These are phyloP conservation scores for Ogataea degrootiae DNA, from an alignment of 805 yeast species.

Conservation along the genomic window DNA sequence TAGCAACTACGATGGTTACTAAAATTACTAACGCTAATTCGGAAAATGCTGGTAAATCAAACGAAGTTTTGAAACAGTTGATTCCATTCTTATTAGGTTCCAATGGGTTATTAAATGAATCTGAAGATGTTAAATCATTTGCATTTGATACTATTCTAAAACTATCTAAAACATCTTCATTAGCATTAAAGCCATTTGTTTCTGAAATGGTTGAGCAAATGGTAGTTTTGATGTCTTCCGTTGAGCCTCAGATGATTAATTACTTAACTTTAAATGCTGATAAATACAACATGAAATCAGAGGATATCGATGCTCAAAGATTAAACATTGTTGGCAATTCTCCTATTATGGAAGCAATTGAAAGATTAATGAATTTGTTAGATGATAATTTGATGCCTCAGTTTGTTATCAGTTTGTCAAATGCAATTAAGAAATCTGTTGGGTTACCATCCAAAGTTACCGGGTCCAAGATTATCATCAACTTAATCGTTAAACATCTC, in stretches of 20 bases:
- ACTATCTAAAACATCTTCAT: conserved; percentile 60
- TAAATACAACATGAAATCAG: conserved; percentile 69
- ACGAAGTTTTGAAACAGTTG: conserved; percentile 46
- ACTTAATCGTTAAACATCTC: conserved; percentile 53
- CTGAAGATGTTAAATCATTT: conserved; percentile 76
- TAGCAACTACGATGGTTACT: conserved; percentile 59
- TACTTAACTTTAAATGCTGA: conserved; percentile 84
- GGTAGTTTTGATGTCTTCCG: conserved; percentile 67
- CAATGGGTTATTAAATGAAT: conserved; percentile 77
- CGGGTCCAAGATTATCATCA: conserved; percentile 68
- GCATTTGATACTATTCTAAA: conserved; percentile 72
- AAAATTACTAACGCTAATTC: conserved; percentile 45
- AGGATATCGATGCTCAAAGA: conserved; percentile 74
- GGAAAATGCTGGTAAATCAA: conserved; percentile 34
- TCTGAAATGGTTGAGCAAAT: conserved; percentile 67
- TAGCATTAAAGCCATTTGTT: conserved; percentile 58
- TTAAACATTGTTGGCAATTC: conserved; percentile 69
- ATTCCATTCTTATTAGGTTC: conserved; percentile 77
- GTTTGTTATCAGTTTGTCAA: conserved; percentile 45
- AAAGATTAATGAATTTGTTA: conserved; percentile 54
- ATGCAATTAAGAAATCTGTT: conserved; percentile 62
- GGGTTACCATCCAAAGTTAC: conserved; percentile 92
- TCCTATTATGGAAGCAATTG: conserved; percentile 86
- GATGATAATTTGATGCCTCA: conserved; percentile 47
- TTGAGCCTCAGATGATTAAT: conserved; percentile 89